Conservation (phyloP, 371 early-diverging fungal genomes). For the Mucor saturninus region DNA sequence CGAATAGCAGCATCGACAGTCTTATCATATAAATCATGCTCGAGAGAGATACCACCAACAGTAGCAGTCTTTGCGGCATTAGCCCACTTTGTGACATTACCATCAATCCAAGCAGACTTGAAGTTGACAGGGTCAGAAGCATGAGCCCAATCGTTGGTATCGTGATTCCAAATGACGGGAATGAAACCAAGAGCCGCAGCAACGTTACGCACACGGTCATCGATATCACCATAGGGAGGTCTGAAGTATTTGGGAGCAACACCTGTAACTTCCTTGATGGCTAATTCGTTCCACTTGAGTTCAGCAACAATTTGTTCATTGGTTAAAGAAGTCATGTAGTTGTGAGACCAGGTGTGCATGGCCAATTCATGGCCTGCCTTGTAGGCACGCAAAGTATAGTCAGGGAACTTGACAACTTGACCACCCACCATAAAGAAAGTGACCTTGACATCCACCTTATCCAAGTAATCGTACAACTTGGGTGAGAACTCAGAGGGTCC, state of each 20-base stretch:
- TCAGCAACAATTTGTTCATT: slow-evolving; percentile 69
- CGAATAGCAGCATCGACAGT: slow-evolving; percentile 48
- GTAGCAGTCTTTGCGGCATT: slow-evolving; percentile 28
- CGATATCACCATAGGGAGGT: slow-evolving; percentile 63
- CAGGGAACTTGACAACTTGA: slow-evolving; percentile 55
- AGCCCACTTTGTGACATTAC: slow-evolving; percentile 50
- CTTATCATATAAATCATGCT: slow-evolving; percentile 46
- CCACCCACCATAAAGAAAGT: slow-evolving; percentile 65
- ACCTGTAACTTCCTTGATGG: slow-evolving; percentile 66
- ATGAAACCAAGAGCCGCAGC: slow-evolving; percentile 50
- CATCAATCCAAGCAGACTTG: slow-evolving; percentile 34
- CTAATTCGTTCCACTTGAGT: slow-evolving; percentile 64
- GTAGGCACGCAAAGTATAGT: slow-evolving; percentile 41
- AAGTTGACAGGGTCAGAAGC: slow-evolving; percentile 18
- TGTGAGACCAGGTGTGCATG: slow-evolving; percentile 67
- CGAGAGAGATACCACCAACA: slow-evolving; percentile 46
- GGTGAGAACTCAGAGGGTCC: slow-evolving; percentile 46
- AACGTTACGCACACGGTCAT: slow-evolving; percentile 57
- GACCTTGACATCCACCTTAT: slow-evolving; percentile 40
- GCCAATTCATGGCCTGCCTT: slow-evolving; percentile 58
- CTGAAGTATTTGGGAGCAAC: slow-evolving; percentile 65
- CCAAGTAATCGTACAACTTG: slow-evolving; percentile 44
- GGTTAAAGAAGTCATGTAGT: slow-evolving; percentile 60
- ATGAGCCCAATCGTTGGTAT: slow-evolving; percentile 52
- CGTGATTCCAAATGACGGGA: slow-evolving; percentile 53